Base-by-base conservation (phyloP, 768 basidiomycete species). In the Neoboletus magnificus region DNA sequence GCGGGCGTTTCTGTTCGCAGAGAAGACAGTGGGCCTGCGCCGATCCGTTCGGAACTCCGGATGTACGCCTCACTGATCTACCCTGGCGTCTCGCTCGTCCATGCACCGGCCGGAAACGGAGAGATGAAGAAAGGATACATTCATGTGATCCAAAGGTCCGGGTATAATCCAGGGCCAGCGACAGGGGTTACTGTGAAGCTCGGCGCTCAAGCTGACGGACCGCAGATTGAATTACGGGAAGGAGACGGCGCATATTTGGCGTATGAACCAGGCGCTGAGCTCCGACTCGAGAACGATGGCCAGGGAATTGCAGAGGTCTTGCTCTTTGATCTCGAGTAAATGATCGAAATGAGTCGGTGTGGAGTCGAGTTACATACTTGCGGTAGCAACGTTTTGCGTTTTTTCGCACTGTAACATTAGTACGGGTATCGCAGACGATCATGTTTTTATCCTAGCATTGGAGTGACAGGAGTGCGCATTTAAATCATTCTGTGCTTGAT, bases 171-270 rank as follows among this genome's bases (percentile, higher is more conserved):
- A 1, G 77, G 78, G 1, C 64, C 71, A 30, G 79, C 85, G 0
- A 71, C 63, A 2, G 92, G 91, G 0, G 85, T 82, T 0, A 73
- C 70, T 20, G 69, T 96, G 46, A 80, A 73, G 57, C 66, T 95
- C 10, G 74, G 74, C 9, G 66, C 73, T 3, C 74, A 71, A 5
- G 66, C 70, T 1, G 75, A 71, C 18, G 68, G 68, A 0, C 74
- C 74, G 12, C 71, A 80, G 54, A 55, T 84, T 4, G 83, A 79
- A 37, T 70, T 96, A 50, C 80, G 81, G 32, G 95, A 98, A 63
- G 95, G 95, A 0, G 95, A 98, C 65, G 93, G 92, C 0, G 85
- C 86, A 13, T 98, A 93, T 70, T 69, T 96, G 43, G 62, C 72
- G 44, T 77, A 81, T 1, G 80, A 74, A 2, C 70, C 59, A 25